Evolutionary conservation across 2,329 filamentous ascomycete genomes (phyloP), one percentile per base, ranked within the genome.

Genomic region (Cordyceps tenuipes): DNA sequence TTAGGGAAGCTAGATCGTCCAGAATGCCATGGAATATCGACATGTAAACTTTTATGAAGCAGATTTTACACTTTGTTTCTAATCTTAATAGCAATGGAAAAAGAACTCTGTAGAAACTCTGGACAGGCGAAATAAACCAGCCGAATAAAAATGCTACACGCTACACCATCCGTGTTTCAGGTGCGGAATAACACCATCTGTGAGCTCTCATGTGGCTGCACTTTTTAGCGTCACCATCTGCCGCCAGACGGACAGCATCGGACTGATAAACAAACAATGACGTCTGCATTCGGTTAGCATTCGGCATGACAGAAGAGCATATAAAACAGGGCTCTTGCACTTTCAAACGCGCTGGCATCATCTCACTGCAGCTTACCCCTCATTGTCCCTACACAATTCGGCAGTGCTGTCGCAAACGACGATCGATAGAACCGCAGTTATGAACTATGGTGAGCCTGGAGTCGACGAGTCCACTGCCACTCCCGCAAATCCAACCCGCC

Each of bases 401-500:
- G 3, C 12, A 15, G 26, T 23, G n/a, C 21, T 10, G 17, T 26
- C n/a, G 5, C 15, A 23, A 13, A 19, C 34, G n/a, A 2, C 15
- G 19, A 44, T 49, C 50, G n/a, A 13, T 21, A 4, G 21, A 7
- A 12, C 36, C 19, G 49, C n/a, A 21, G 34, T 17, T 9, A 60
- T 60, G 57, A 60, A 55, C n/a, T 60, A 54, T 34, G 57, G 57
- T 60, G 10, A 34, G 49, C 17, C 15, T 4, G 29, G 29, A 15
- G 6, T 34, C 5, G 5, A 15, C 7, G 15, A 26, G 10, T 6
- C 29, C 10, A 21, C 6, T 10, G 5, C 10, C 1, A 21, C 31
- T 19, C 39, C 29, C 13, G 12, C 3, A 13, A 34, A 51, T 17
- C 5, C 19, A 29, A 29, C 29, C 7, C 29, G 29, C 5, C 29